Evolutionary conservation across 2,329 filamentous ascomycete genomes (phyloP).

Genomic region (Ilyonectria robusta): DNA sequence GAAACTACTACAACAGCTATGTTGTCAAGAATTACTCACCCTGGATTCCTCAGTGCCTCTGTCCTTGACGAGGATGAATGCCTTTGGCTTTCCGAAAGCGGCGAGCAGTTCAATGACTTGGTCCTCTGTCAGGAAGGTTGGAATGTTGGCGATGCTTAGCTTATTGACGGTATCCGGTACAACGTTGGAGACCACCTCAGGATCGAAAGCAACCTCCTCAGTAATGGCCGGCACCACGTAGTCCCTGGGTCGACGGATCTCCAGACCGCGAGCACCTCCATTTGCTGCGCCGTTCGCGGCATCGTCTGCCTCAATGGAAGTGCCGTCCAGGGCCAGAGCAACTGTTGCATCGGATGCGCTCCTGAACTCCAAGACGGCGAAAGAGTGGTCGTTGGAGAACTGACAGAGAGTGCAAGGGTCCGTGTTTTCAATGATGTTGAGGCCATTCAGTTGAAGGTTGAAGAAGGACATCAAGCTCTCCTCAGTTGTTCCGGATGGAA

Average conservation of each 20-base stretch:
- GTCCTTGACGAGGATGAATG: constrained; percentile 92
- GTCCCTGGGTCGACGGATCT: constrained; percentile 91
- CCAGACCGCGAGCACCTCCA: constrained; percentile 73
- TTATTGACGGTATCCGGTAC: constrained; percentile 97
- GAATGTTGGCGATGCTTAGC: constrained; percentile 92
- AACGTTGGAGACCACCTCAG: constrained; percentile 81
- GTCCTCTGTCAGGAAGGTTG: constrained; percentile 88
- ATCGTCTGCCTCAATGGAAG: constrained; percentile 85
- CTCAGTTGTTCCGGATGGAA: constrained; percentile 81
- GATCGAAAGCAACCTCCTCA: constrained; percentile 81
- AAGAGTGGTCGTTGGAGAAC: constrained; percentile 82
- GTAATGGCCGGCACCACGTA: constrained; percentile 91
- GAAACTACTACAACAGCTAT: constrained; percentile 23
- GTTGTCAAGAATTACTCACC: constrained; percentile 67
- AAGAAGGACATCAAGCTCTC: constrained; percentile 88
- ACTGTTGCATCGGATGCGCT: constrained; percentile 89
- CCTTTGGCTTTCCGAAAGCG: constrained; percentile 93
- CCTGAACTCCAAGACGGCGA: constrained; percentile 94
- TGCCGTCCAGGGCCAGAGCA: constrained; percentile 90
- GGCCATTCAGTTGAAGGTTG: constrained; percentile 95
- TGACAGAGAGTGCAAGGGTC: constrained; percentile 91
- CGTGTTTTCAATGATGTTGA: constrained; percentile 87
- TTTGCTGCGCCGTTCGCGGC: constrained; percentile 66
- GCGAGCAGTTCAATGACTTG: constrained; percentile 92
- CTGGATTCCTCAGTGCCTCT: constrained; percentile 86